Evolutionary conservation across 2,329 filamentous ascomycete species (phyloP).

Genomic region (Phoma herbarum): DNA sequence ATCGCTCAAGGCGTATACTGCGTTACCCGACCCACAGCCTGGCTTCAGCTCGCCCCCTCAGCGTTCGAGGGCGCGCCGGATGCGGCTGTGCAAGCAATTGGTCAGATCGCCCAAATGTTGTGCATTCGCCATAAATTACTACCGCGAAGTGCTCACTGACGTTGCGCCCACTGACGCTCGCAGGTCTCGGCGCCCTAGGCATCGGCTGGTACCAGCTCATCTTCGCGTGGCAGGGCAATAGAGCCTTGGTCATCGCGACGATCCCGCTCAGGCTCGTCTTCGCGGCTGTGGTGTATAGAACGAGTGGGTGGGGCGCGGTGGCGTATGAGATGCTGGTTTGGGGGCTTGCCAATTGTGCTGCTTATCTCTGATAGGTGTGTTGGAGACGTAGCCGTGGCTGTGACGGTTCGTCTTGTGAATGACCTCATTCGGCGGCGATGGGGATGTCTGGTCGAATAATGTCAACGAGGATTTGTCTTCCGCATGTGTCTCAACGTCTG

Average conservation of each 20-base stretch:
- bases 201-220: slow-evolving; percentile 28
- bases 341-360: not conserved
- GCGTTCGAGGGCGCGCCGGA: not conserved
- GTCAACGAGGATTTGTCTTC: no score
- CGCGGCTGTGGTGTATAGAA: not conserved
- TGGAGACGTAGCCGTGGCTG: no score
- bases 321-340: slow-evolving; percentile 16
- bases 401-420: no score
- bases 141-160: not conserved
- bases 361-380: not conserved
- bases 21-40: slow-evolving; percentile 6
- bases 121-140: no score
- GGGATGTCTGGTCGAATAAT: no score
- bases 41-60: not conserved
- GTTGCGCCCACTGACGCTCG: not conserved
- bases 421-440: no score
- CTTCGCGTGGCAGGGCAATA: slow-evolving; percentile 21
- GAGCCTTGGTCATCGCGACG: slow-evolving; percentile 17
- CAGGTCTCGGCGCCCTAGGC: slow-evolving; percentile 24
- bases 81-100: not conserved
- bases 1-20: slow-evolving; percentile 24
- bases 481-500: no score
- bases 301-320: not conserved
- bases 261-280: slow-evolving; percentile 8
- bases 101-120: not conserved